Evolutionary conservation across 2,329 filamentous ascomycete species (phyloP).

Genomic region (Aspergillus uvarum): DNA sequence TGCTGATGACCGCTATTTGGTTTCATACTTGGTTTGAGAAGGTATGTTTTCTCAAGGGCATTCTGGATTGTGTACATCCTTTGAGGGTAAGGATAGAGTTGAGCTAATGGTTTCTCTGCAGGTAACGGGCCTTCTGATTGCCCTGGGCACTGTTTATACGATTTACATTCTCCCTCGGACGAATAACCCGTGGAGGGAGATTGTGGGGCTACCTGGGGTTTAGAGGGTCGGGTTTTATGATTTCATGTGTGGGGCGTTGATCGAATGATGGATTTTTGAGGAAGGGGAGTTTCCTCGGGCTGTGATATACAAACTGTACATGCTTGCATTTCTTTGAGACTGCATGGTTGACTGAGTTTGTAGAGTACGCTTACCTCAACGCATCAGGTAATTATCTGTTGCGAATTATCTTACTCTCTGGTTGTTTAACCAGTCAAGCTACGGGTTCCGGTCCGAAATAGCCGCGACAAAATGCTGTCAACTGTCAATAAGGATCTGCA

Average conservation of each 20-base stretch:
- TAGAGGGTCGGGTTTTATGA: slow-evolving; percentile 18
- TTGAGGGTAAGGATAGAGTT: not conserved
- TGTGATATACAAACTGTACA: not conserved
- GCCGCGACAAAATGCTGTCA: slow-evolving; percentile 34
- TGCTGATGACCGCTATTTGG: slow-evolving; percentile 97
- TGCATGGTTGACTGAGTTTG: not conserved
- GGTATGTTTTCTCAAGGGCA: slow-evolving; percentile 50
- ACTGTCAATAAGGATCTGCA: not conserved
- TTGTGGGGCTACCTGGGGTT: slow-evolving; percentile 47
- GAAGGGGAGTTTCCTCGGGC: not conserved
- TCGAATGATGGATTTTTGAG: not conserved
- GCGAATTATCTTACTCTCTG: no score
- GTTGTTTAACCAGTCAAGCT: not conserved
- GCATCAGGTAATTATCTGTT: no score
- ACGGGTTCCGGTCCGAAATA: slow-evolving; percentile 39
- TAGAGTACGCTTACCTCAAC: no score
- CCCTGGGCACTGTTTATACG: slow-evolving; percentile 49
- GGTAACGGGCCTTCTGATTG: slow-evolving; percentile 53
- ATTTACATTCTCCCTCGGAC: slow-evolving; percentile 54
- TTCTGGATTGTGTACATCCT: not conserved
- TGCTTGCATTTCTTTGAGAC: not conserved
- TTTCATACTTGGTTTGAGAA: slow-evolving; percentile 99
- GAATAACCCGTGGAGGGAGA: slow-evolving; percentile 43
- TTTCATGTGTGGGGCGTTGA: slow-evolving; percentile 7
- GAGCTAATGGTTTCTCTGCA: slow-evolving; percentile 24